These are phyloP conservation scores for Gossypium schwendimanii DNA, from an alignment of 441 rosid species.

Conservation along the genomic window DNA sequence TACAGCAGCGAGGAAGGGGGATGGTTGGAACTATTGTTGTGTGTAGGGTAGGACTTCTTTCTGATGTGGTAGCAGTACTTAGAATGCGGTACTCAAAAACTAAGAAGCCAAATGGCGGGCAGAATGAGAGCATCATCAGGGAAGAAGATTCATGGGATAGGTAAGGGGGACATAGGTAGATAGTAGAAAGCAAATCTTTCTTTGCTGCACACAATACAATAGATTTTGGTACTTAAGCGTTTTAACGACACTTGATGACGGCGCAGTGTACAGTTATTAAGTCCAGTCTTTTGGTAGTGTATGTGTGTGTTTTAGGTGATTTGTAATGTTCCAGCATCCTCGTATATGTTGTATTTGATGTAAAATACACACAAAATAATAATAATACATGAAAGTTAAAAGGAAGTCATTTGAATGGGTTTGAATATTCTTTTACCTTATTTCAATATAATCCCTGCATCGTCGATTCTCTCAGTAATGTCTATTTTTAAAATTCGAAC, in stretches of 20 bases:
- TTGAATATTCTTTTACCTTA: not conserved
- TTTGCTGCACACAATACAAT: constrained; percentile 46
- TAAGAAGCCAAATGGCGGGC: constrained; percentile 37
- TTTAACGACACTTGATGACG: constrained; percentile 26
- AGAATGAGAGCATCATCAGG: constrained; percentile 31
- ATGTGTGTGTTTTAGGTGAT: constrained; percentile 26
- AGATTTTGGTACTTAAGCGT: constrained; percentile 34
- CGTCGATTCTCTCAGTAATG: too few species aligned
- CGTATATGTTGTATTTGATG: constrained; percentile 48
- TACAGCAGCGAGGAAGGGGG: constrained; percentile 46
- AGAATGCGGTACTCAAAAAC: constrained; percentile 45
- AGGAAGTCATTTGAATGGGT: not conserved
- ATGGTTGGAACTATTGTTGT: constrained; percentile 40
- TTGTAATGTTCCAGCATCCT: constrained; percentile 38
- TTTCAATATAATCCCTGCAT: not conserved
- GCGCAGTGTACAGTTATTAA: constrained; percentile 19
- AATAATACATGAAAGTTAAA: constrained; percentile 33
- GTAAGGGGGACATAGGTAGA: constrained; percentile 50
- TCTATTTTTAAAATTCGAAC: too few species aligned
- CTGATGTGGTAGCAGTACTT: constrained; percentile 60
- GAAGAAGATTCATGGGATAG: constrained; percentile 64
- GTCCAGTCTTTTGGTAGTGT: constrained; percentile 25
- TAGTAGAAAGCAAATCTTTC: constrained; percentile 25
- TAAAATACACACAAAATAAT: constrained; percentile 28
- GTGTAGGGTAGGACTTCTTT: constrained; percentile 35